phyloP scores from a whole-genome alignment of 139 green algal genomes.

The Mesotaenium endlicherianum region DNA sequence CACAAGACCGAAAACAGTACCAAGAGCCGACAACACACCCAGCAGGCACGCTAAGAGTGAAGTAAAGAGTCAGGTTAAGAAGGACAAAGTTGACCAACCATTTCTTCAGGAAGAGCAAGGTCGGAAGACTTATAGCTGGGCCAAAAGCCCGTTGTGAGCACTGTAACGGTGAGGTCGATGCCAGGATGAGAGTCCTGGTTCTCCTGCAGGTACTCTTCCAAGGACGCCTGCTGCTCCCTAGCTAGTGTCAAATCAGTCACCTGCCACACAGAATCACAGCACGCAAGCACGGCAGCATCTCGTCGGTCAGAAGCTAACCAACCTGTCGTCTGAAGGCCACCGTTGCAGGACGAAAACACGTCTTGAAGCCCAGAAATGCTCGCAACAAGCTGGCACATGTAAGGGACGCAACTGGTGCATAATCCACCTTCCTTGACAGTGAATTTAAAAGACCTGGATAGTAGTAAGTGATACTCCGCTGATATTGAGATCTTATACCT shows the following conservation, averaged over 20 bases:
- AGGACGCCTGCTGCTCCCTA: slow-evolving; percentile 78
- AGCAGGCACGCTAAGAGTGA: neutral
- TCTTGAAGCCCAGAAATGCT: no score
- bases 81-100: slow-evolving; percentile 58
- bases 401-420: no score
- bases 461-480: no score
- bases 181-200: slow-evolving; percentile 34
- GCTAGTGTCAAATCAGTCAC: slow-evolving; percentile 80
- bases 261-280: slow-evolving; percentile 28
- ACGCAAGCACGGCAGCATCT: neutral
- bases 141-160: slow-evolving; percentile 89
- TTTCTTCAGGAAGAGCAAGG: slow-evolving; percentile 84
- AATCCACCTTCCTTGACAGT: no score
- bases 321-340: no score
- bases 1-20: neutral
- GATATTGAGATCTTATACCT: no score
- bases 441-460: no score
- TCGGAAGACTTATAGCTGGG: slow-evolving; percentile 83
- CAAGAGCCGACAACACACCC: neutral
- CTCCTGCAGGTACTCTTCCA: slow-evolving; percentile 68
- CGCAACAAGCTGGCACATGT: no score
- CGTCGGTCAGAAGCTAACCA: no score
- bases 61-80: neutral
- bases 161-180: slow-evolving; percentile 86
- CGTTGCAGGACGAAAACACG: no score